phyloP scores from a whole-genome alignment of 2,329 filamentous ascomycete species.

The Diaporthe citrichinensis region DNA sequence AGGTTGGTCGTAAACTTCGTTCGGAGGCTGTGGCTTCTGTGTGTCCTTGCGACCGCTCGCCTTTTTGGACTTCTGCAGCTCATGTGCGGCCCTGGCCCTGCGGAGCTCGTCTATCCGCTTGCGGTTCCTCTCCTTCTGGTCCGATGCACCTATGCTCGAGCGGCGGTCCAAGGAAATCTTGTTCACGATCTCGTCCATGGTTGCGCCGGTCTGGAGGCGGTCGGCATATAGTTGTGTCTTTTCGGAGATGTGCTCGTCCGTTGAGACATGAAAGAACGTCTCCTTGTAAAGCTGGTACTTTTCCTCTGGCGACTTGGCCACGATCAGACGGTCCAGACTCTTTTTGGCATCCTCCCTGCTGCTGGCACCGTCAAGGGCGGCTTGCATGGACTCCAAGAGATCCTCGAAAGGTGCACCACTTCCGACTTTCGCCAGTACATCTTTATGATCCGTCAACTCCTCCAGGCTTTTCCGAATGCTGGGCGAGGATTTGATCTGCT shows the following conservation, averaged over 20 bases:
- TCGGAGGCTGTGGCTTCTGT: slow-evolving; percentile 39
- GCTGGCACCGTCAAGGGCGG: slow-evolving; percentile 36
- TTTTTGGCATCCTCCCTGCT: slow-evolving; percentile 24
- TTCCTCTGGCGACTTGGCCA: slow-evolving; percentile 40
- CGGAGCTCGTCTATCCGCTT: slow-evolving; percentile 48
- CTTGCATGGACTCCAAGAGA: slow-evolving; percentile 42
- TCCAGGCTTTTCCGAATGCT: slow-evolving; percentile 45
- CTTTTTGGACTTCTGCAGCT: slow-evolving; percentile 48
- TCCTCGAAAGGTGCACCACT: slow-evolving; percentile 41
- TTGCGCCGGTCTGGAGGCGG: slow-evolving; percentile 44
- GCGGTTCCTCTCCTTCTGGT: slow-evolving; percentile 48
- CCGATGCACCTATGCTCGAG: slow-evolving; percentile 42
- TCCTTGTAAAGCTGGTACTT: slow-evolving; percentile 44
- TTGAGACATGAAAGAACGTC: slow-evolving; percentile 43
- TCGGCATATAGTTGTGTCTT: slow-evolving; percentile 46
- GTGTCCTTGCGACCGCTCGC: slow-evolving; percentile 38
- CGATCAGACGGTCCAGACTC: slow-evolving; percentile 41
- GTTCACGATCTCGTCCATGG: slow-evolving; percentile 48
- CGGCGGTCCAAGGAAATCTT: slow-evolving; percentile 46
- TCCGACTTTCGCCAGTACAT: slow-evolving; percentile 39
- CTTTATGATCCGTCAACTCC: slow-evolving; percentile 39
- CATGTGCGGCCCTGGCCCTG: slow-evolving; percentile 46
- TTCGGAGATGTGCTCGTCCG: slow-evolving; percentile 43
- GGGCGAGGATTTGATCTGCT: slow-evolving; percentile 44
- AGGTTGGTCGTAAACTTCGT: slow-evolving; percentile 48